A percentile compares a stretch with the other conserved stretches of the same genome.
phyloP scores from a whole-genome alignment of 2,329 filamentous ascomycete genomes.

The Pestalotiopsis sp. region DNA sequence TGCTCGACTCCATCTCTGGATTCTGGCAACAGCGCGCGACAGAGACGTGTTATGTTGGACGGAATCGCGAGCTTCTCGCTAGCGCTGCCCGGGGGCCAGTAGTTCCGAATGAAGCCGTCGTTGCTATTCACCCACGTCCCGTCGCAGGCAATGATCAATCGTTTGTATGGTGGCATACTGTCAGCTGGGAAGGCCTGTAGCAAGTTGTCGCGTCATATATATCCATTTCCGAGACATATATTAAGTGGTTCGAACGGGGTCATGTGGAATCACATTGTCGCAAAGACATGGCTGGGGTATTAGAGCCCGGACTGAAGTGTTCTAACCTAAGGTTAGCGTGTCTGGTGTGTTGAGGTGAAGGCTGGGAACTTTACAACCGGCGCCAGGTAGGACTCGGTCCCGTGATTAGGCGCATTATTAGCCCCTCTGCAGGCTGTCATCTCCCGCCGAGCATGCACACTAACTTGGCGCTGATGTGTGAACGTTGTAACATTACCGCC shows the following conservation, averaged over 20 bases:
- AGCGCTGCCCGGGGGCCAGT: neutral
- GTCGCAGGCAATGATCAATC: slow-evolving; percentile 5
- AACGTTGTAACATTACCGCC: no score
- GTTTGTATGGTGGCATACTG: neutral
- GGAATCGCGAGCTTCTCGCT: neutral
- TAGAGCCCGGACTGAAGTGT: no score
- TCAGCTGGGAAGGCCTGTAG: neutral
- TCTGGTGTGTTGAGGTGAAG: no score
- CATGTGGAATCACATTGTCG: neutral
- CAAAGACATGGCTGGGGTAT: neutral
- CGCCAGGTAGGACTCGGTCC: neutral
- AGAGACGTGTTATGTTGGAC: slow-evolving; percentile 2
- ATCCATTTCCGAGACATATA: neutral
- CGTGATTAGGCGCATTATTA: neutral
- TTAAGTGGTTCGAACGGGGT: neutral
- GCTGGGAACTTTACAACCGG: no score
- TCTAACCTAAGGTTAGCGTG: no score
- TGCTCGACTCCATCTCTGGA: slow-evolving; percentile 3
- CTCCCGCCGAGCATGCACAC: no score
- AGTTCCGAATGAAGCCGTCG: neutral
- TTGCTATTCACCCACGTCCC: slow-evolving; percentile 6
- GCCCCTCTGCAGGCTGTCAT: neutral
- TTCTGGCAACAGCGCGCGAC: slow-evolving; percentile 1
- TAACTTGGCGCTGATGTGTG: no score
- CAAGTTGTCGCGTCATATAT: neutral